Evolutionary conservation across 192 early-diverging fungal genomes (phyloP), one percentile per base, ranked within the genome.

Genomic region (Coemansia sp.): DNA sequence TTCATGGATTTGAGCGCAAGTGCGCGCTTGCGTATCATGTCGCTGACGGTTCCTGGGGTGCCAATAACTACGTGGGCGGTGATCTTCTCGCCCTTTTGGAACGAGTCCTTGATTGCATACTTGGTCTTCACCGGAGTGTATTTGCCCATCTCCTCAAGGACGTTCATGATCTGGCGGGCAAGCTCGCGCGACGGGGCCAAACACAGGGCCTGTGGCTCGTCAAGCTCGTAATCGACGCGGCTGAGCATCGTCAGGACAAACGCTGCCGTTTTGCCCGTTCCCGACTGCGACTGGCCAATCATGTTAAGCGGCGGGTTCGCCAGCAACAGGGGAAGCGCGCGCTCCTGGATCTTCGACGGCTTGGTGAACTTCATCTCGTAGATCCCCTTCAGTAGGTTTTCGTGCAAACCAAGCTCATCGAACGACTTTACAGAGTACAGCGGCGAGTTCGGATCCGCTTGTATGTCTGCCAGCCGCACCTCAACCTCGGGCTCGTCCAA

Each of bases 221-320:
- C 66, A 7, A 88, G 58, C 48, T 77, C 85, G 56, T 83, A 85
- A 72, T 98, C 89, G 48, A 98, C 85, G 21, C 97, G 88, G 65
- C 89, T 90, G 11, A 99, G 86, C 88, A 99, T 97, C 0, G 94
- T 92, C 48, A 99, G 83, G 3, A 88, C 90, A 79, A 99, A 99
- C 9, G 95, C 95, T 0, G 97, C 97, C 19, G 97, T 98, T 78
- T 99, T 99, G 43, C 96, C 97, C 0, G 97, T 99, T 68, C 97
- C 97, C 15, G 94, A 94, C 76, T 98, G 96, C 63, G 95, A 97
- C 82, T 99, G 97, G 0, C 94, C 97, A 72, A 99, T 96, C 93
- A 99, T 92, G 74, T 99, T 98, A 71, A 83, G 87, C 8, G 95
- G 89, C 78, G 97, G 97, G 69, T 91, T 88, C 32, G 85, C 77